Evolutionary conservation across 371 early-diverging fungal species (phyloP).

Genomic region (Chytridiales sp.): DNA sequence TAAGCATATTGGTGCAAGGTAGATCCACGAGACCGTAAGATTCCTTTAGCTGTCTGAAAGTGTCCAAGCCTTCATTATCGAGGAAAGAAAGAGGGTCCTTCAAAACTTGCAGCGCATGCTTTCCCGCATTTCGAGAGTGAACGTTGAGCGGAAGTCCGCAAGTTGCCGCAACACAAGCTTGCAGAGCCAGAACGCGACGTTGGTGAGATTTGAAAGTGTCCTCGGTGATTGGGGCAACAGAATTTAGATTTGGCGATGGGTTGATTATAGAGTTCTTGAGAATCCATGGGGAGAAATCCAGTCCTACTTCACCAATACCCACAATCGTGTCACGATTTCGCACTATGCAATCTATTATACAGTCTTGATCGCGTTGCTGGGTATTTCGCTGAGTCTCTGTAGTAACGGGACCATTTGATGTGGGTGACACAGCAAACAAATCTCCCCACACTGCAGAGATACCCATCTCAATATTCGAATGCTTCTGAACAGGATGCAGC

Average conservation of each 20-base stretch:
- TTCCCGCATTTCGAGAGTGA: conserved; percentile 70
- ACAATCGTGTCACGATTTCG: conserved; percentile 5
- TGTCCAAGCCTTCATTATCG: neutral
- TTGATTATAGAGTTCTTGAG: conserved; percentile 29
- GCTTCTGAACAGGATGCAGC: conserved; percentile 36
- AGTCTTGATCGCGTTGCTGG: neutral
- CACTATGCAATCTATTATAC: no score
- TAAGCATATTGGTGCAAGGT: no score
- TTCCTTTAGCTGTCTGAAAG: neutral
- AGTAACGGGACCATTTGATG: neutral
- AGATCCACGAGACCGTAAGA: no score
- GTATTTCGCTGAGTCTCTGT: neutral
- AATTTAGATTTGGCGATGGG: conserved; percentile 24
- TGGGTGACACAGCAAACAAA: neutral
- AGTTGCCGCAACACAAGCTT: conserved; percentile 53
- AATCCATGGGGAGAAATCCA: conserved; percentile 68
- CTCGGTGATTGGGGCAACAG: neutral
- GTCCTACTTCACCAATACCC: conserved; percentile 62
- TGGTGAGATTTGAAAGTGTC: conserved; percentile 49
- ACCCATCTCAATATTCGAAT: neutral
- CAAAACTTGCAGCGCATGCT: conserved; percentile 61
- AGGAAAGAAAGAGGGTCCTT: conserved; percentile 38
- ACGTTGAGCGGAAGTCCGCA: conserved; percentile 63
- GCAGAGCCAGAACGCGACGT: conserved; percentile 54
- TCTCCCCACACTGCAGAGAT: neutral